Percentiles rank a stretch among this genome's conserved stretches.
phyloP scores from a whole-genome alignment of 31 red algal genomes.

The Odonthalia washingtoniensis region DNA sequence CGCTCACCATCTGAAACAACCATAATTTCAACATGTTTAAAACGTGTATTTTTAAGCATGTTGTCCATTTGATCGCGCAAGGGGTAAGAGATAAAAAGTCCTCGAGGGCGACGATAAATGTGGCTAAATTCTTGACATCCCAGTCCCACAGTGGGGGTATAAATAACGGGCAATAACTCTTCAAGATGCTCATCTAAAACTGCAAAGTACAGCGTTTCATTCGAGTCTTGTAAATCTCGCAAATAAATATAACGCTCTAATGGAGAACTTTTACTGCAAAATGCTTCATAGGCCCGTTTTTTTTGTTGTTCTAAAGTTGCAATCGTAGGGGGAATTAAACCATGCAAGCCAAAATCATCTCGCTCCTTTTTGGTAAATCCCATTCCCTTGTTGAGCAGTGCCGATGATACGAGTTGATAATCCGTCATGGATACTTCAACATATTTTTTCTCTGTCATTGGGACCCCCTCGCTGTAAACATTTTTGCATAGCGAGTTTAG shows the following conservation, averaged over 20 bases:
- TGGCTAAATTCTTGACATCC: slow-evolving; percentile 81
- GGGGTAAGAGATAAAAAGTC: slow-evolving; percentile 82
- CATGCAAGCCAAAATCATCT: slow-evolving; percentile 79
- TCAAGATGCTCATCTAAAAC: slow-evolving; percentile 79
- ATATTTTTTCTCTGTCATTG: too few species aligned
- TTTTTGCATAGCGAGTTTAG: too few species aligned
- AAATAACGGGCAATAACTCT: slow-evolving; percentile 86
- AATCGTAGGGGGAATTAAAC: slow-evolving; percentile 78
- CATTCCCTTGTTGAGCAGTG: slow-evolving; percentile 78
- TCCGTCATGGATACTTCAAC: too few species aligned
- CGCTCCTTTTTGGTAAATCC: slow-evolving; percentile 78
- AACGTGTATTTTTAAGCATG: slow-evolving; percentile 90
- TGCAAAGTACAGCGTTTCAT: slow-evolving; percentile 83
- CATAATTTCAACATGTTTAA: slow-evolving; percentile 82
- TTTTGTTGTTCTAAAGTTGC: slow-evolving; percentile 76
- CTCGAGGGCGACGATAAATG: slow-evolving; percentile 84
- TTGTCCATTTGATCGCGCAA: slow-evolving; percentile 70
- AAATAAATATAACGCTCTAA: slow-evolving; percentile 83
- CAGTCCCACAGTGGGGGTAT: slow-evolving; percentile 91
- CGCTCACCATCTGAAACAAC: slow-evolving; percentile 93
- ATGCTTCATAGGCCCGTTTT: slow-evolving; percentile 65
- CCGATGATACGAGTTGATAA: too few species aligned
- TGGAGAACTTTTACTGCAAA: slow-evolving; percentile 42
- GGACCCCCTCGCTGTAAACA: too few species aligned
- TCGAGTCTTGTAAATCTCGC: slow-evolving; percentile 70